Percentiles rank a stretch among this genome's conserved stretches.
phyloP scores from a whole-genome alignment of 116 monocot genomes.

The Zostera marina region DNA sequence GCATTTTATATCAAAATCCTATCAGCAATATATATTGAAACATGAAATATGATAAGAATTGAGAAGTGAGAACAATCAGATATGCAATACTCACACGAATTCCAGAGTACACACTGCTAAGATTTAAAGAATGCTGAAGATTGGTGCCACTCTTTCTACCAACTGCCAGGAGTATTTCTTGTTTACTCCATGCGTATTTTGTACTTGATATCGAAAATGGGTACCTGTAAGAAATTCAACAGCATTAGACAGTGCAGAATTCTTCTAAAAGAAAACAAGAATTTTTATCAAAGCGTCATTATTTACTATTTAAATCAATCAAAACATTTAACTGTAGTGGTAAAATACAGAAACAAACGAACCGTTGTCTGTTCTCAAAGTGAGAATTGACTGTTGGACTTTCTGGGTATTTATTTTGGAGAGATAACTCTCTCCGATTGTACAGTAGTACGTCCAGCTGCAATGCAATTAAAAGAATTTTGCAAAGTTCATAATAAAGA shows the following conservation, averaged over 20 bases:
- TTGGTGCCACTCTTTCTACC: conserved; percentile 23
- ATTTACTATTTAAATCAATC: too few relatives aligned
- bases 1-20: too few relatives aligned
- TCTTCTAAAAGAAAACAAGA: neutral
- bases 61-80: neutral
- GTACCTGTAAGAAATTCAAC: conserved; percentile 10
- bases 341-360: neutral
- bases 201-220: conserved; percentile 5
- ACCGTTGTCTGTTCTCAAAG: conserved; percentile 14
- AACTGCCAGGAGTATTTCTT: conserved; percentile 46
- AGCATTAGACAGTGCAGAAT: neutral
- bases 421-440: conserved; percentile 44
- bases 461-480: neutral
- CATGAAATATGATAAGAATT: neutral
- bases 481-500: too few relatives aligned
- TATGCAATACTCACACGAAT: conserved; percentile 18
- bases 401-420: conserved; percentile 19
- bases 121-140: conserved; percentile 33
- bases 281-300: neutral
- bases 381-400: conserved; percentile 5
- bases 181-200: conserved; percentile 42
- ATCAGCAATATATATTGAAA: neutral
- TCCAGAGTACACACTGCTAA: conserved; percentile 47
- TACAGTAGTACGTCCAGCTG: conserved; percentile 40
- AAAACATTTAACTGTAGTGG: neutral